Evolutionary conservation across 371 early-diverging fungal species (phyloP).

Genomic region (Syncephalastrum monosporum): DNA sequence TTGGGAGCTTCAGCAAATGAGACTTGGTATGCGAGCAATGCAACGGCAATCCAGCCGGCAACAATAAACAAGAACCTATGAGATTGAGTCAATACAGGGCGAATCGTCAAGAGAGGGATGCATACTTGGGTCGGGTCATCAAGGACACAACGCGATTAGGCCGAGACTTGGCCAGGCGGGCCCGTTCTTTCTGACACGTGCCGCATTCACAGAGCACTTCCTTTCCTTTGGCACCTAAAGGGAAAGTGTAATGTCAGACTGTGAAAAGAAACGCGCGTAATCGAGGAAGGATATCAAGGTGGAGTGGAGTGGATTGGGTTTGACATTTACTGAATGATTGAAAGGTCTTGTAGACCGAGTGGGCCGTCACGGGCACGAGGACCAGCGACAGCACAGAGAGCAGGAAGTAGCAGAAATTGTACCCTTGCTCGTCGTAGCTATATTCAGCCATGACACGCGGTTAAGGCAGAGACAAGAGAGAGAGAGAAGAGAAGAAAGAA

Average conservation of each 20-base stretch:
- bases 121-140: slow-evolving; percentile 20
- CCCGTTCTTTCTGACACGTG: slow-evolving; percentile 23
- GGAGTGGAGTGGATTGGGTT: too few species aligned
- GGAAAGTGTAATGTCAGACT: not conserved
- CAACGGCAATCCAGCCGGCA: slow-evolving; percentile 80
- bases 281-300: too few species aligned
- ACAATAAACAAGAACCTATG: slow-evolving; percentile 52
- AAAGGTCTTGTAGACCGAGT: slow-evolving; percentile 45
- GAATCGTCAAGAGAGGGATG: not conserved
- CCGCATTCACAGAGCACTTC: slow-evolving; percentile 23
- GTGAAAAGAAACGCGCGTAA: too few species aligned
- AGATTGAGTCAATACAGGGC: slow-evolving; percentile 1
- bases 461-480: not conserved
- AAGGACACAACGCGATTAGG: slow-evolving; percentile 11
- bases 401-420: slow-evolving; percentile 92
- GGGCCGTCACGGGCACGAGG: slow-evolving; percentile 77
- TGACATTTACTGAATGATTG: slow-evolving; percentile 43
- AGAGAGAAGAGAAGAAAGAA: not conserved
- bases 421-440: slow-evolving; percentile 93
- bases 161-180: slow-evolving; percentile 5
- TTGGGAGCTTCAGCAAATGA: slow-evolving; percentile 67
- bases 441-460: slow-evolving; percentile 61
- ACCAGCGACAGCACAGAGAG: slow-evolving; percentile 77
- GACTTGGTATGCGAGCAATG: slow-evolving; percentile 73
- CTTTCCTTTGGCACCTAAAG: slow-evolving; percentile 13